Base-by-base conservation (phyloP, 371 early-diverging fungal species). In the Lichtheimia ramosa region DNA sequence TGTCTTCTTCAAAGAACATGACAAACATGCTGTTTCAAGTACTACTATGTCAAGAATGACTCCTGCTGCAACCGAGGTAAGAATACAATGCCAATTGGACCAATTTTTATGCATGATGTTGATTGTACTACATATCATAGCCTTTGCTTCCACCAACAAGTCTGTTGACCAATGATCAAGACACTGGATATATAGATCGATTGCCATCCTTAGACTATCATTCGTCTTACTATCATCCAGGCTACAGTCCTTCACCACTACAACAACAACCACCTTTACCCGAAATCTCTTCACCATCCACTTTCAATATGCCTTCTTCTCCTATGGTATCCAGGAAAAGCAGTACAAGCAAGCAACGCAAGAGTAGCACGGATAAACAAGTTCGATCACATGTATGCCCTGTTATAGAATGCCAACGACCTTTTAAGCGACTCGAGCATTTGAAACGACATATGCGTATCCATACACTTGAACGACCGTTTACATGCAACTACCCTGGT, bases 381-480 rank as follows among this genome's bases (percentile, higher is more conserved):
- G 21, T 5, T 58, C 34, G 20, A 46, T 43, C 72, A 0, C 74
- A 81, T 58, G 69, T 73, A 2, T 86, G 86, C 51, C 63, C 71
- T 24, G 61, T 79, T 5, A 62, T 77, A 46, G 62, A 70, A 7
- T 86, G 87, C 54, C 72, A 71, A 27, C 71, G 77, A 25, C 63
- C 73, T 14, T 88, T 88, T 65, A 94, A 93, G 67, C 83, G 95
- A 3, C 77, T 86, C 48, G 96, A 96, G 68, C 95, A 95, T 69
- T 71, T 95, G 55, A 91, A 92, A 61, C 81, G 97, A 16, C 95
- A 95, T 66, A 77, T 88, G 69, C 88, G 92, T 41, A 90, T 89
- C 40, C 95, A 95, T 70, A 91, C 91, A 15, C 80, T 87, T 62
- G 88, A 89, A 58, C 80, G 84, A 27, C 89, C 89, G 46, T 91